phyloP scores from a whole-genome alignment of 352 stramenopile genomes.

The Globisporangium spiculum region DNA sequence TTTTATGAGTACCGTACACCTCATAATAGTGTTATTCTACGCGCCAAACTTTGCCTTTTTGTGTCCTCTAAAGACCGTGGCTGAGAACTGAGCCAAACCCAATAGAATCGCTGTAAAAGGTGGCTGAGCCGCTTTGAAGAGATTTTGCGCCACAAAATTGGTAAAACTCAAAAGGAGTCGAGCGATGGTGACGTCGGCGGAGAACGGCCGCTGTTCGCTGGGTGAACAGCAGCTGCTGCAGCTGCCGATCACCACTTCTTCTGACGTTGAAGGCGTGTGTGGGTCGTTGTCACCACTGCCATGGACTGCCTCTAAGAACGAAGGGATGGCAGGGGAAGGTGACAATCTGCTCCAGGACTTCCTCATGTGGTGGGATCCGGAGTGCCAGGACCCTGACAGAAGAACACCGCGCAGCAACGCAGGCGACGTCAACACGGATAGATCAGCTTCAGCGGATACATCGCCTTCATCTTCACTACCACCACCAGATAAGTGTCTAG shows the following conservation, averaged over 20 bases:
- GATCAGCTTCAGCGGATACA: too few species aligned
- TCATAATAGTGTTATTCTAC: too few species aligned
- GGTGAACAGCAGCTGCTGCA: background rate
- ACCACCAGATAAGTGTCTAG: background rate
- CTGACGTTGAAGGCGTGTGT: background rate
- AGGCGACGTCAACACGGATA: background rate
- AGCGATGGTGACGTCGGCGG: background rate
- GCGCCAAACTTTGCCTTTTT: too few species aligned
- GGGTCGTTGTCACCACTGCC: background rate
- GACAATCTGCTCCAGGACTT: background rate
- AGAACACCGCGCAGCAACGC: too few species aligned
- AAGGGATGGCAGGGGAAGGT: background rate
- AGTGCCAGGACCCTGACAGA: background rate
- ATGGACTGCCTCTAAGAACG: background rate
- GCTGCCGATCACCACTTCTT: background rate
- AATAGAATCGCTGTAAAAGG: too few species aligned
- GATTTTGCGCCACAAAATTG: too few species aligned
- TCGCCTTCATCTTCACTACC: too few species aligned
- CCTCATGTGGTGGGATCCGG: background rate
- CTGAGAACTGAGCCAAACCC: too few species aligned
- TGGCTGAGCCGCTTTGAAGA: too few species aligned
- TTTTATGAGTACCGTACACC: too few species aligned
- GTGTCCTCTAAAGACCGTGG: too few species aligned
- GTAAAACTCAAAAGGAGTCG: background rate
- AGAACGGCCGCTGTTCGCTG: background rate